Conservation (phyloP, 2,329 filamentous ascomycete genomes). For the Chaetomium olivaceum region DNA sequence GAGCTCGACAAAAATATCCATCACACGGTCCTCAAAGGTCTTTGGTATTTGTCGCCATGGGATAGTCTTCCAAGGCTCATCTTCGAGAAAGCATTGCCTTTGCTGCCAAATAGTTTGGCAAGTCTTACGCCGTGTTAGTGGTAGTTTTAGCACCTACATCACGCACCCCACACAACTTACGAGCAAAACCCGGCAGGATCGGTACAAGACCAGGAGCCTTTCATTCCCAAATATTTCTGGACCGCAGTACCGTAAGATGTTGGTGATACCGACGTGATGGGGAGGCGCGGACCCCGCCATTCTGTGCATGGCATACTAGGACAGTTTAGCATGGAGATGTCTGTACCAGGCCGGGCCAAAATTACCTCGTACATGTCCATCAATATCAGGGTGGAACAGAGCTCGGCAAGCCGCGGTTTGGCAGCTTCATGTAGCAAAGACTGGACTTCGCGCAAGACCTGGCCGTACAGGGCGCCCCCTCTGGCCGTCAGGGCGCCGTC, state of each 20-base stretch:
- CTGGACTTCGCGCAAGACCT: conserved; percentile 1
- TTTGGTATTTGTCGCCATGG: conserved; percentile 5
- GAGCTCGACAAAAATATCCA: conserved; percentile 6
- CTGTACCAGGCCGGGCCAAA: neutral
- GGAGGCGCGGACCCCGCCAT: neutral
- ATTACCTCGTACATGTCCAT: conserved; percentile 13
- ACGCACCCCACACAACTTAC: neutral
- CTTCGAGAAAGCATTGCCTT: conserved; percentile 10
- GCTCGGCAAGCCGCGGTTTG: conserved; percentile 2
- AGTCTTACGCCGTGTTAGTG: neutral
- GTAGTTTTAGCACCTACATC: neutral
- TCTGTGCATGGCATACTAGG: neutral
- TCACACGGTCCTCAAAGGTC: conserved; percentile 12
- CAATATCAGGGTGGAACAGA: neutral
- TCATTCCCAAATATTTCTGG: neutral
- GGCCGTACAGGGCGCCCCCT: neutral
- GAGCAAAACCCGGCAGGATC: conserved; percentile 6
- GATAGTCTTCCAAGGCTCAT: conserved; percentile 4
- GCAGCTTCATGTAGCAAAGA: neutral
- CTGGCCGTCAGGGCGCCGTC: neutral
- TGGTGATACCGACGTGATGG: conserved; percentile 12
- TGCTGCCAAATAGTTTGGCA: conserved; percentile 5
- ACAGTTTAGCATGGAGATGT: neutral
- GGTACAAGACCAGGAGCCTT: neutral
- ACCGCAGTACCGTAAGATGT: conserved; percentile 9